A percentile compares a stretch with the other conserved stretches of the same genome.
Conservation (phyloP, 2,329 filamentous ascomycete genomes). For the Beauveria caledonica region DNA sequence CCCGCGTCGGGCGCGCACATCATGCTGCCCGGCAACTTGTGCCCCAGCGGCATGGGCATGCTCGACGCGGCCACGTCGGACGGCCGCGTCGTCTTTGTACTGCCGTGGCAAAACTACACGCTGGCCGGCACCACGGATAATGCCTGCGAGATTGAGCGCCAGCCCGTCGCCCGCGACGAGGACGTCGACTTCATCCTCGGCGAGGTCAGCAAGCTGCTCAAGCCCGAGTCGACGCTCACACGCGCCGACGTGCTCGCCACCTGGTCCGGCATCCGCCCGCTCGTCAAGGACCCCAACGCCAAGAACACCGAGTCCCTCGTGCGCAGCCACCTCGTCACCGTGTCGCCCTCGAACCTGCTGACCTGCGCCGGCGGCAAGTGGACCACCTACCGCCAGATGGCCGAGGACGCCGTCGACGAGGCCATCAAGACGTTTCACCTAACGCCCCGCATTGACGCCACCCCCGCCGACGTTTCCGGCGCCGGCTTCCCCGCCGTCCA, state of each 20-base stretch:
- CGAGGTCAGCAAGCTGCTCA: constrained; percentile 68
- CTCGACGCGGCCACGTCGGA: constrained; percentile 77
- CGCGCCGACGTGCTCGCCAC: constrained; percentile 70
- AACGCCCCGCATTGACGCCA: constrained; percentile 36
- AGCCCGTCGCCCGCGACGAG: constrained; percentile 65
- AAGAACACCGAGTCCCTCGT: constrained; percentile 78
- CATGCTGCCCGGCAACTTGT: constrained; percentile 71
- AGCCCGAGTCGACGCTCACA: constrained; percentile 66
- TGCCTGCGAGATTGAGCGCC: constrained; percentile 56
- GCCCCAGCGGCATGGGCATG: constrained; percentile 71
- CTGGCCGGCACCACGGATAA: constrained; percentile 78
- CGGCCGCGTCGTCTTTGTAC: constrained; percentile 80
- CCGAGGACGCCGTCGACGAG: constrained; percentile 75
- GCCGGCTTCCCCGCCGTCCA: constrained; percentile 29
- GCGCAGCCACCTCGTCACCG: constrained; percentile 70
- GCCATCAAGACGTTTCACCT: constrained; percentile 61
- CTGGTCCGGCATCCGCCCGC: constrained; percentile 72
- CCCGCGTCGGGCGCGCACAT: constrained; percentile 78
- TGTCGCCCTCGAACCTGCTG: constrained; percentile 65
- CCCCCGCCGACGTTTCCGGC: constrained; percentile 58
- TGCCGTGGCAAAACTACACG: constrained; percentile 81
- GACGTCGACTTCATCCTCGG: constrained; percentile 77
- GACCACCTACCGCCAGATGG: constrained; percentile 87
- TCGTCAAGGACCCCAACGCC: constrained; percentile 73
- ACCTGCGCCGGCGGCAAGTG: constrained; percentile 81